Conservation (phyloP, 139 green algal genomes). For the Coelastrella sp. region DNA sequence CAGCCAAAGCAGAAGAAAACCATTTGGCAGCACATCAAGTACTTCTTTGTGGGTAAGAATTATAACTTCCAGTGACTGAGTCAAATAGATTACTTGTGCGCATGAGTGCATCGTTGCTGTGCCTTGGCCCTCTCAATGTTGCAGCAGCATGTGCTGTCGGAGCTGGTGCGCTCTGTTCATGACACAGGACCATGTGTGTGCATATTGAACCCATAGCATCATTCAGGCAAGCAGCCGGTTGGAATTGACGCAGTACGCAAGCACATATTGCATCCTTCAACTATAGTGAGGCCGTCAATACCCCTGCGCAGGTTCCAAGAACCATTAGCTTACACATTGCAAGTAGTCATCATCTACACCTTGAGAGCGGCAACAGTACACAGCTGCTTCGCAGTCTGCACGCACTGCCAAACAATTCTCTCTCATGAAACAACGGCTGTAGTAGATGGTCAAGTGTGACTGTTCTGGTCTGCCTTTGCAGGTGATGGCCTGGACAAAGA, state of each 20-base stretch:
- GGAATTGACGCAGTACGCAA: too few species aligned
- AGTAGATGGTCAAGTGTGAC: neutral
- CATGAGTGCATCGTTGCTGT: neutral
- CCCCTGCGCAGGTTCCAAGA: too few species aligned
- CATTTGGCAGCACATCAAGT: conserved; percentile 25
- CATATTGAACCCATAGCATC: too few species aligned
- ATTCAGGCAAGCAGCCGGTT: neutral
- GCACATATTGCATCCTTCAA: too few species aligned
- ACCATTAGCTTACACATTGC: too few species aligned
- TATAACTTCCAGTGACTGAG: neutral
- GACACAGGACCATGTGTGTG: too few species aligned
- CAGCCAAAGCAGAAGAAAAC: conserved; percentile 20
- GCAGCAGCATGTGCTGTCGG: neutral
- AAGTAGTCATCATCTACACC: too few species aligned
- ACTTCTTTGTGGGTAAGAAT: conserved; percentile 34
- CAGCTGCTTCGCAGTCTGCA: neutral
- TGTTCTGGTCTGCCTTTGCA: neutral
- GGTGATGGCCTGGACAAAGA: conserved; percentile 45
- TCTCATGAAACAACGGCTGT: neutral
- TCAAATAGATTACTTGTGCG: neutral
- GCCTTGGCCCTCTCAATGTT: neutral
- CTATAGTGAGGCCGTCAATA: too few species aligned
- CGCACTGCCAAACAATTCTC: neutral
- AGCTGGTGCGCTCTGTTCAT: too few species aligned
- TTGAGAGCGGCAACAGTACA: neutral